phyloP scores from a whole-genome alignment of 75 land plant species.

The Cupressus sempervirens region DNA sequence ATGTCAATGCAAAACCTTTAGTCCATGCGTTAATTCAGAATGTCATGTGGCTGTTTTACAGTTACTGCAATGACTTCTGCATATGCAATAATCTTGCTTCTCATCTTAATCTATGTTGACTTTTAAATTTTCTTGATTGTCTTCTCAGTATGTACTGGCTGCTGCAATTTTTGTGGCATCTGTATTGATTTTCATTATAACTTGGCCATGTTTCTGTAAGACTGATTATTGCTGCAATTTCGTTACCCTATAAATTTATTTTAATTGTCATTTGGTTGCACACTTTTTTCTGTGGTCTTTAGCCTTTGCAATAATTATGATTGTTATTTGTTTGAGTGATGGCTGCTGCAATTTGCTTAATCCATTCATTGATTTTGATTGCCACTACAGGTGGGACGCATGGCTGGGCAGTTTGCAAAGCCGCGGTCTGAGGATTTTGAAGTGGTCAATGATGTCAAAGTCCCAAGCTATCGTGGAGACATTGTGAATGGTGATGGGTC shows the following conservation, averaged over 20 bases:
- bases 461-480: constrained; percentile 44
- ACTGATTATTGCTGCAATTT: not conserved
- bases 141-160: not conserved
- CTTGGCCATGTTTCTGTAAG: not conserved
- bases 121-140: too few species aligned
- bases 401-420: constrained; percentile 55
- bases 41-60: not conserved
- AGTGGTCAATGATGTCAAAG: constrained; percentile 26
- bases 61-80: not conserved
- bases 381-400: constrained; percentile 31
- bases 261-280: not conserved
- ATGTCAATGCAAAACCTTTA: not conserved
- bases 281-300: not conserved
- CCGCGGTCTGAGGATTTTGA: constrained; percentile 34
- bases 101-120: too few species aligned
- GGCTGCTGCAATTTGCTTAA: not conserved
- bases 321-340: not conserved
- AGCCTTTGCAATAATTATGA: not conserved
- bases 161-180: not conserved
- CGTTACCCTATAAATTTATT: not conserved
- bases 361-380: not conserved
- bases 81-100: not conserved
- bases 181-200: too few species aligned
- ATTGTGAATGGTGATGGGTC: constrained; percentile 36
- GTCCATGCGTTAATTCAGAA: not conserved